Base-by-base conservation (phyloP, 1,284 basidiomycete genomes). In the Gomphus bonarii region DNA sequence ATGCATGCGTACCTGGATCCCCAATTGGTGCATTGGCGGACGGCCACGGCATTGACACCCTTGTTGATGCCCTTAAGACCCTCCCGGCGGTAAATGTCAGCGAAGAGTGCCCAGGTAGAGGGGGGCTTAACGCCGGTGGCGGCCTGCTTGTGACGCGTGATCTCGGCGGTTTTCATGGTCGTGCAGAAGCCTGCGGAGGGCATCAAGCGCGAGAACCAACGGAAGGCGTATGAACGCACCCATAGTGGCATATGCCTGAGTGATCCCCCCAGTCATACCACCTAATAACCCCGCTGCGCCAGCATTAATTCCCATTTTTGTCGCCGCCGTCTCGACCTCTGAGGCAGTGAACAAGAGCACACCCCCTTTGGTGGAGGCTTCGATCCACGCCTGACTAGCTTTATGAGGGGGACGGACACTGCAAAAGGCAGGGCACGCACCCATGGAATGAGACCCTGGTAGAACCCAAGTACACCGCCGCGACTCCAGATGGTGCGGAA, bases 401-500 rank as follows among this genome's bases (percentile, higher is more conserved):
- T 40, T 43, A 54, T 63, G 55, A 65, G 60, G 44, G 47, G 58
- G 40, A 54, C 44, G 51, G 57, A 20, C 16, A 9, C 3, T 25
- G 36, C 8, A 4, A 36, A 28, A 38, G 46, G 18, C 25, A 22
- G 49, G 36, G 51, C 6, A 71, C 82, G 62, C 64, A 92, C 91
- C 95, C 95, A 99, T 65, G 95, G 97, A 69, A 99, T 99, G 59
- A 99, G 82, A 64, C 97, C 97, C 73, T 99, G 97, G 75, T 94
- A 99, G 77, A 97, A 95, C 48, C 97, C 97, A 43, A 77, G 69
- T 57, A 89, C 71, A 62, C 95, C 94, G 63, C 97, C 97, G 63
- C 97, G 86, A 64, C 85, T 81, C 88, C 92, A 95, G 59, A 99
- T 91, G 5, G 86, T 85, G 63, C 78, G 76, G 65, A 91, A 77